phyloP scores from a whole-genome alignment of 2,329 filamentous ascomycete species.

The Colletotrichum viniferum region DNA sequence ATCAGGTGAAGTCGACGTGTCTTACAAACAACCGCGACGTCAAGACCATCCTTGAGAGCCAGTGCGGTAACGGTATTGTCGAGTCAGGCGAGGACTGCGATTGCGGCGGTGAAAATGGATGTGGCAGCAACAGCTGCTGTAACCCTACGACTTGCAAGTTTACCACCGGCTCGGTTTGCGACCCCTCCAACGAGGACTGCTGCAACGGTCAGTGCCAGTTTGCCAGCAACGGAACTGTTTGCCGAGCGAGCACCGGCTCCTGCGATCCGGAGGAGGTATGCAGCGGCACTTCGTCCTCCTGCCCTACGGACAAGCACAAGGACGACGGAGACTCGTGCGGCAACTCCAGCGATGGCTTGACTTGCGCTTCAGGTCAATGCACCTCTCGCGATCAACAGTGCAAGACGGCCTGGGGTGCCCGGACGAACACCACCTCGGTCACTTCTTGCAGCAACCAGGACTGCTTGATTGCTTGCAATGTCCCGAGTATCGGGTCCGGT shows the following conservation, averaged over 20 bases:
- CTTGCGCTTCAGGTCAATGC: constrained; percentile 92
- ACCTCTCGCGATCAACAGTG: constrained; percentile 92
- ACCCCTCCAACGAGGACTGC: constrained; percentile 82
- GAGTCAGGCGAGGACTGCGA: constrained; percentile 91
- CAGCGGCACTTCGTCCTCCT: constrained; percentile 72
- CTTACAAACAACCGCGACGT: constrained; percentile 87
- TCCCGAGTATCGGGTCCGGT: constrained; percentile 67
- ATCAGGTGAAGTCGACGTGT: constrained; percentile 77
- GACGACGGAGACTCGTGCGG: constrained; percentile 78
- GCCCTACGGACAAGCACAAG: constrained; percentile 73
- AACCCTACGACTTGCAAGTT: constrained; percentile 88
- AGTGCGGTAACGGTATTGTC: constrained; percentile 97
- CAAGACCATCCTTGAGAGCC: constrained; percentile 77
- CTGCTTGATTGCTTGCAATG: constrained; percentile 79
- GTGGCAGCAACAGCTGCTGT: constrained; percentile 81
- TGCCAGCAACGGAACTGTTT: constrained; percentile 71
- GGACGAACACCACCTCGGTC: constrained; percentile 76
- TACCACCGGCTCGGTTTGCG: constrained; percentile 75
- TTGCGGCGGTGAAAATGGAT: constrained; percentile 79
- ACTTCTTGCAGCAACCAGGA: constrained; percentile 70
- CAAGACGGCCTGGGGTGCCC: constrained; percentile 78
- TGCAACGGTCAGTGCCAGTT: constrained; percentile 73
- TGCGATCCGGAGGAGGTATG: constrained; percentile 91
- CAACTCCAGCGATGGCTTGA: constrained; percentile 61
- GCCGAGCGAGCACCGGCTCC: constrained; percentile 76